Evolutionary conservation across 805 yeast genomes (phyloP), one percentile per base, ranked within the genome.

Genomic region (Kurtzmaniella cleridarum): DNA sequence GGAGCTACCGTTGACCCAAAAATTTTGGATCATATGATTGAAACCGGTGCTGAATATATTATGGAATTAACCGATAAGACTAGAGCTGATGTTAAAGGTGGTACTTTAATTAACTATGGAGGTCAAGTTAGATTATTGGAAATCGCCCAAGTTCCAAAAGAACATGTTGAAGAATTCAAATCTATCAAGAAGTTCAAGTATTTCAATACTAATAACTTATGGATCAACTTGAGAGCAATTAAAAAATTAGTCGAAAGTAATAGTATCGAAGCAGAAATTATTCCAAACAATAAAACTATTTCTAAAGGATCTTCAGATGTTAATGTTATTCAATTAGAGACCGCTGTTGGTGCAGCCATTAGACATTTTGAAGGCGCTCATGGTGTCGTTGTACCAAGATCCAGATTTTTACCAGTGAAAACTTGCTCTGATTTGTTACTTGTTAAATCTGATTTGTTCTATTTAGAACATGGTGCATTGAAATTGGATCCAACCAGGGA

Each of bases 51-150:
- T 40, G 98, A 93, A 71, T 93, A 91, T 66, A 81, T 93, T 51
- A 93, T 93, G 98, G 98, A 93, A 71, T 79, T 93, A 64, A 93
- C 98, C 39, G 96, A 91, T 70, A 93, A 93, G 74, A 93, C 98
- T 37, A 83, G 98, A 66, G 98, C 98, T 27, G 98, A 93, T 64
- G 98, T 93, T 58, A 93, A 93, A 71, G 98, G 98, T 73, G 98
- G 98, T 73, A 93, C 98, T 50, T 78, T 93, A 64, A 90, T 93
- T 64, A 88, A 88, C 67, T 93, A 93, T 66, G 91, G 88, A 51
- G 98, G 97, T 47, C 81, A 84, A 59, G 95, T 93, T 43, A 81
- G 96, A 66, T 77, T 93, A 59, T 78, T 93, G 55, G 98, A 93
- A 69, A 91, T 93, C 53, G 96, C 96, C 31, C 98, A 91, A 73